Conservation (phyloP, 1,284 basidiomycete species). For the Sporisorium graminicola region DNA sequence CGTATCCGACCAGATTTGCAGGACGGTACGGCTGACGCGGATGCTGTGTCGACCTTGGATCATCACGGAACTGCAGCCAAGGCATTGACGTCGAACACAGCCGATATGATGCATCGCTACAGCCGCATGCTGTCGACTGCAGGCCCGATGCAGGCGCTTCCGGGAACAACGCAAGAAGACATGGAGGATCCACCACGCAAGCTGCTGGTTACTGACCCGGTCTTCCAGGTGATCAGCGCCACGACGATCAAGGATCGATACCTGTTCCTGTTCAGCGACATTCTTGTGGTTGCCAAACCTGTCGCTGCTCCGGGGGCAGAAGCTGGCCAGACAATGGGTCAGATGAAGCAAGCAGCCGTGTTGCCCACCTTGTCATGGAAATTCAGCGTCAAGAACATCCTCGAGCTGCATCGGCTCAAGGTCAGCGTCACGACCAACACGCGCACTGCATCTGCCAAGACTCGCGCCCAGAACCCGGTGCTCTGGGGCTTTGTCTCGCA, state of each 20-base stretch:
- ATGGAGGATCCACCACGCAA: slow-evolving; percentile 83
- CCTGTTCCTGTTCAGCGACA: slow-evolving; percentile 93
- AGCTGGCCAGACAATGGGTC: slow-evolving; percentile 74
- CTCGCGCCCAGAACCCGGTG: slow-evolving; percentile 47
- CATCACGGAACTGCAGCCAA: slow-evolving; percentile 8
- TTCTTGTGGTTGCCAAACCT: slow-evolving; percentile 82
- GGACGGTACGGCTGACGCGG: slow-evolving; percentile 43
- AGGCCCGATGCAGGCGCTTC: slow-evolving; percentile 14
- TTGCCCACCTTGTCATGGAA: slow-evolving; percentile 54
- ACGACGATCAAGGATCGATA: slow-evolving; percentile 96
- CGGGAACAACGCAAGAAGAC: slow-evolving; percentile 40
- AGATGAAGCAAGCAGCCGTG: slow-evolving; percentile 39
- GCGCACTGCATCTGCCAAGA: slow-evolving; percentile 30
- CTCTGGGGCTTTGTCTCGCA: slow-evolving; percentile 78
- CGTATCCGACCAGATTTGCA: slow-evolving; percentile 36
- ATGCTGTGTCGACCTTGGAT: slow-evolving; percentile 14
- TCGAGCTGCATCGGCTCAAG: slow-evolving; percentile 51
- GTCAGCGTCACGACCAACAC: slow-evolving; percentile 49
- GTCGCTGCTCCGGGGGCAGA: slow-evolving; percentile 74
- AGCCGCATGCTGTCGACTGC: slow-evolving; percentile 50
- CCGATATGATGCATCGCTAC: slow-evolving; percentile 60
- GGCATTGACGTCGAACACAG: slow-evolving; percentile 47
- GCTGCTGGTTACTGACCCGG: slow-evolving; percentile 84
- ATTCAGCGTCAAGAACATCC: slow-evolving; percentile 58
- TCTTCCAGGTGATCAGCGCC: slow-evolving; percentile 91